These are phyloP conservation scores for Solanum gandarillasii DNA, from an alignment of 257 asterid species.

Conservation along the genomic window DNA sequence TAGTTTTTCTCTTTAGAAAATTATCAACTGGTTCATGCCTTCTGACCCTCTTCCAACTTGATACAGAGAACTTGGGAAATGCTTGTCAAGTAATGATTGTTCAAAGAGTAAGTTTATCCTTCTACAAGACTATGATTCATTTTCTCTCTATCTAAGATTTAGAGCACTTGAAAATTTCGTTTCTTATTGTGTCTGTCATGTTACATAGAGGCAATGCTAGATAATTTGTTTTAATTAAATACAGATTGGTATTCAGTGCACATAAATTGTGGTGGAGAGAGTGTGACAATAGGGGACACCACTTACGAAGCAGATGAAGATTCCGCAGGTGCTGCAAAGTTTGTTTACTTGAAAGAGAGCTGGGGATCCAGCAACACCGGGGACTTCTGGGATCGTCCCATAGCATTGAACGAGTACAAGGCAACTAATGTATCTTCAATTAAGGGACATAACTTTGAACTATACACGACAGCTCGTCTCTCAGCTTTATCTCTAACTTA, in stretches of 20 bases:
- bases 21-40: background rate
- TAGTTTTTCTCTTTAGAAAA: background rate
- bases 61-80: conserved; percentile 24
- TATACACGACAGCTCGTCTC: conserved; percentile 5
- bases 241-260: background rate
- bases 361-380: too few relatives aligned
- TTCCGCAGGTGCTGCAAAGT: too few relatives aligned
- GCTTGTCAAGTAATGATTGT: conserved; percentile 20
- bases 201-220: background rate
- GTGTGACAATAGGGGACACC: too few relatives aligned
- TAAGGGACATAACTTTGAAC: background rate
- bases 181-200: background rate
- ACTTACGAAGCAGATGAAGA: too few relatives aligned
- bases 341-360: too few relatives aligned
- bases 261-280: too few relatives aligned
- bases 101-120: conserved; percentile 18
- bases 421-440: too few relatives aligned
- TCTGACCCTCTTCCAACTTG: background rate
- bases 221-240: background rate
- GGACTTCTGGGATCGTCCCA: too few relatives aligned
- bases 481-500: conserved; percentile 8
- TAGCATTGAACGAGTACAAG: too few relatives aligned
- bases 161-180: background rate
- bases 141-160: background rate
- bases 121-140: background rate